phyloP scores from a whole-genome alignment of 2,329 filamentous ascomycete genomes.

The Zymoseptoria tritici region DNA sequence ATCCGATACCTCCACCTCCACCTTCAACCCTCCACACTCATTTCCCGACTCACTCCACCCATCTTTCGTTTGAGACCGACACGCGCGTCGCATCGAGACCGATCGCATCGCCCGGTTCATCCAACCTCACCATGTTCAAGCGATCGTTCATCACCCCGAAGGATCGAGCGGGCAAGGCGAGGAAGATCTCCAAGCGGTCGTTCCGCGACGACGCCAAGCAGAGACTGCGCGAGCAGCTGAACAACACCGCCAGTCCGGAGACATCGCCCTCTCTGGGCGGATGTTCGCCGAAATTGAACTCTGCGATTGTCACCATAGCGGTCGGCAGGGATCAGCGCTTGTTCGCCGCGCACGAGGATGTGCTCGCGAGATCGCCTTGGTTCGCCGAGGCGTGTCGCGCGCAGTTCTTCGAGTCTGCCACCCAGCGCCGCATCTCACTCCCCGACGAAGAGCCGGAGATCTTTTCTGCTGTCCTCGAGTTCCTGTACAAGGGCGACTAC shows the following conservation, averaged over 20 bases:
- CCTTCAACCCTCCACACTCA: conserved; percentile 32
- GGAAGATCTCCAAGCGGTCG: conserved; percentile 68
- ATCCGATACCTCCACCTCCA: conserved; percentile 5
- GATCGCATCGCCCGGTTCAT: background rate
- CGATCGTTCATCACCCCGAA: conserved; percentile 76
- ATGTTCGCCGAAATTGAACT: conserved; percentile 46
- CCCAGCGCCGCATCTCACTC: conserved; percentile 69
- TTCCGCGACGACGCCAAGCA: conserved; percentile 72
- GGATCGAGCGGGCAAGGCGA: conserved; percentile 81
- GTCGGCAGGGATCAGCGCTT: conserved; percentile 78
- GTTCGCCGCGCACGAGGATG: conserved; percentile 92
- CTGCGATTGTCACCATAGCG: conserved; percentile 77
- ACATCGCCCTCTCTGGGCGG: conserved; percentile 29
- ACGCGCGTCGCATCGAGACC: conserved; percentile 1
- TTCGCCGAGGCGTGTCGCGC: conserved; percentile 56
- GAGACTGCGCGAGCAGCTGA: conserved; percentile 80
- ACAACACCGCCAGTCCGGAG: conserved; percentile 44
- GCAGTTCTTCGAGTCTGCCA: conserved; percentile 59
- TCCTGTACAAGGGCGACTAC: conserved; percentile 73
- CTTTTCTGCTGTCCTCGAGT: conserved; percentile 90
- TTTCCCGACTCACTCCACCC: conserved; percentile 40
- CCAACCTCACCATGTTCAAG: conserved; percentile 68
- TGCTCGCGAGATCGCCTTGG: conserved; percentile 77
- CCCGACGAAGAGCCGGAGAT: conserved; percentile 79
- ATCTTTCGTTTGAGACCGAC: conserved; percentile 38